Base-by-base conservation (phyloP, 768 basidiomycete species). In the Mycena vitilis region DNA sequence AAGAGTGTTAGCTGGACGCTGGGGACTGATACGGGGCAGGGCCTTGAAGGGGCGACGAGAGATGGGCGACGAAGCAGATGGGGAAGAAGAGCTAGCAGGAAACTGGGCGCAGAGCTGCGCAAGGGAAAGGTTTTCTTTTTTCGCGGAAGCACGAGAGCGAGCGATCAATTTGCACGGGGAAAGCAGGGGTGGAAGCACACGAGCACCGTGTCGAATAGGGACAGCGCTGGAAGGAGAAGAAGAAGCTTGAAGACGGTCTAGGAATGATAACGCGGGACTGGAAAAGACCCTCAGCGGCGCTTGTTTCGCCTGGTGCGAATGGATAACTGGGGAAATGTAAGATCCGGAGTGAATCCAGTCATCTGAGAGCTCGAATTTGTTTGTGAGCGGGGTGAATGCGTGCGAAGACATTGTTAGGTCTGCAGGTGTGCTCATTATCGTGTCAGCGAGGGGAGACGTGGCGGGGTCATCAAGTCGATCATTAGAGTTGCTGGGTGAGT, bases 341-440 rank as follows among this genome's bases (percentile, higher is more conserved):
- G 68, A 69, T 53, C 63, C 68, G 15, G 68, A 64, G 36, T 42
- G 44, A 18, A 69, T 36, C 68, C 68, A 69, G 48, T 65, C 63
- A 40, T 64, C 68, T 3, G 68, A 64, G 52, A 64, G 63, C 47
- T 69, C 58, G 15, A 64, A 65, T 20, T 48, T 57, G 30, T 69
- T 55, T 23, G 61, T 56, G 18, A 68, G 63, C 4, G 67, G 67
- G 22, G 67, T 62, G 56, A 49, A 68, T 1, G 37, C 20, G 16
- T 25, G 65, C 4, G 57, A 22, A 6, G 59, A 60, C 25, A 63
- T 53, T 1, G 44, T 38, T 42, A 65, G 34, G 36, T 69, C 52
- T 13, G 57, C 54, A 2, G 66, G 68, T 5, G 63, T 55, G 34
- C 44, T n/a, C 67, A 60, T 53, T 8, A 25, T 25, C 52, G 38